phyloP scores from a whole-genome alignment of 2,329 filamentous ascomycete species.

The Pestalotiopsis sp. region DNA sequence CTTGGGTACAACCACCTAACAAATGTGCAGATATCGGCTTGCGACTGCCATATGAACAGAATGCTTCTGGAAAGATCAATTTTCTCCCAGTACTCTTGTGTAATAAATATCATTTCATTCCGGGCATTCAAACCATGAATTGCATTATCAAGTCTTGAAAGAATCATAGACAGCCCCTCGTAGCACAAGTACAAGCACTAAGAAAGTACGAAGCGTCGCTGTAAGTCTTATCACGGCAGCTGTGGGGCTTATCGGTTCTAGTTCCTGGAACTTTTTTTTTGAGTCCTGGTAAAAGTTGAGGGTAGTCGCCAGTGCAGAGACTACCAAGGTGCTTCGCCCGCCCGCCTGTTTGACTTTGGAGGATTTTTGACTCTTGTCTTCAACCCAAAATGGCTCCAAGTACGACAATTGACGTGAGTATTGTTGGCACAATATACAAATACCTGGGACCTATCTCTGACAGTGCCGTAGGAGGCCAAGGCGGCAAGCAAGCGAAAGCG shows the following conservation, averaged over 20 bases:
- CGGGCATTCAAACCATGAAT: background rate
- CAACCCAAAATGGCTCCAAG: constrained; percentile 28
- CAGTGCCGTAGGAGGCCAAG: constrained; percentile 32
- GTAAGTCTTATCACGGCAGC: constrained; percentile 1
- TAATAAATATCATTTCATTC: too few relatives aligned
- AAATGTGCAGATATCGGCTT: too few relatives aligned
- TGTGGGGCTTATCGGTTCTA: constrained; percentile 13
- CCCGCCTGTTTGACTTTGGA: background rate
- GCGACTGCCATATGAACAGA: background rate
- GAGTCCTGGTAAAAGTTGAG: background rate
- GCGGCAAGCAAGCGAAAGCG: constrained; percentile 49
- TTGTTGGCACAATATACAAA: background rate
- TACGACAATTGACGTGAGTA: constrained; percentile 26
- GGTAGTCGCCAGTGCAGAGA: background rate
- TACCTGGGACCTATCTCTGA: constrained; percentile 12
- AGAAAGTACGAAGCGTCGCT: background rate
- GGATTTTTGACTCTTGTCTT: background rate
- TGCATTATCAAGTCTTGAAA: background rate
- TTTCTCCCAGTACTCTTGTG: too few relatives aligned
- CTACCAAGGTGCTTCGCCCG: background rate
- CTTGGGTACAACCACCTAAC: background rate
- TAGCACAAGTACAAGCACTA: background rate
- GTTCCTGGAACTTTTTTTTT: constrained; percentile 11
- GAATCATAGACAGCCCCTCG: background rate
- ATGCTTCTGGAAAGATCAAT: background rate